A percentile compares a stretch with the other conserved stretches of the same genome.
These are phyloP conservation scores for Pseudozyma hubeiensis DNA, from an alignment of 1,284 basidiomycete genomes.

Conservation along the genomic window DNA sequence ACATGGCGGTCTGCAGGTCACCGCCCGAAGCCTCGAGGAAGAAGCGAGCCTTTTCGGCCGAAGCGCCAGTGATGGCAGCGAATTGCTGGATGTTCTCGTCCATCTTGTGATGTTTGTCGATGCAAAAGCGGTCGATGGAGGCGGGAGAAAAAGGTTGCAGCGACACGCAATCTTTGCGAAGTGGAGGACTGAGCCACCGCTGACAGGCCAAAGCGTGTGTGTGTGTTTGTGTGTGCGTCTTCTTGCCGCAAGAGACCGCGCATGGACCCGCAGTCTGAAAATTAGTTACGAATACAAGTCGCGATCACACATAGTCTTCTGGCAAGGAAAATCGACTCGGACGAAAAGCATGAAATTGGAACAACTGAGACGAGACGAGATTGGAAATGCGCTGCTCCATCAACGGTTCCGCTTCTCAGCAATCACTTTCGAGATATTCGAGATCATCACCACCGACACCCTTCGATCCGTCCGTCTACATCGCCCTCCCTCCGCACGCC, in stretches of 20 bases:
- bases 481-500: neutral
- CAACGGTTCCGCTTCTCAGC: conserved; percentile 1
- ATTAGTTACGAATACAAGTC: neutral
- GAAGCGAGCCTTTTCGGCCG: conserved; percentile 67
- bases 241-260: neutral
- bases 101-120: conserved; percentile 29
- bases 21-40: conserved; percentile 68
- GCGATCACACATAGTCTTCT: conserved; percentile 17
- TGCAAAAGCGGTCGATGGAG: conserved; percentile 1
- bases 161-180: conserved; percentile 11
- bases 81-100: conserved; percentile 61
- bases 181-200: conserved; percentile 8
- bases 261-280: conserved; percentile 21
- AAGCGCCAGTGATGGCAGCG: conserved; percentile 66
- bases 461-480: neutral
- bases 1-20: conserved; percentile 68
- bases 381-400: neutral
- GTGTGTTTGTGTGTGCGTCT: neutral
- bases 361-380: conserved; percentile 14
- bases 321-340: conserved; percentile 9
- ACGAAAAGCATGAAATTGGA: conserved; percentile 13
- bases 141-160: neutral
- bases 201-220: conserved; percentile 1
- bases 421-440: conserved; percentile 8
- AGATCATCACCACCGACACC: neutral